A percentile compares a stretch with the other conserved stretches of the same genome.
Evolutionary conservation across 2,329 filamentous ascomycete species (phyloP).

Genomic region (Stagonosporopsis chrysanthemi): DNA sequence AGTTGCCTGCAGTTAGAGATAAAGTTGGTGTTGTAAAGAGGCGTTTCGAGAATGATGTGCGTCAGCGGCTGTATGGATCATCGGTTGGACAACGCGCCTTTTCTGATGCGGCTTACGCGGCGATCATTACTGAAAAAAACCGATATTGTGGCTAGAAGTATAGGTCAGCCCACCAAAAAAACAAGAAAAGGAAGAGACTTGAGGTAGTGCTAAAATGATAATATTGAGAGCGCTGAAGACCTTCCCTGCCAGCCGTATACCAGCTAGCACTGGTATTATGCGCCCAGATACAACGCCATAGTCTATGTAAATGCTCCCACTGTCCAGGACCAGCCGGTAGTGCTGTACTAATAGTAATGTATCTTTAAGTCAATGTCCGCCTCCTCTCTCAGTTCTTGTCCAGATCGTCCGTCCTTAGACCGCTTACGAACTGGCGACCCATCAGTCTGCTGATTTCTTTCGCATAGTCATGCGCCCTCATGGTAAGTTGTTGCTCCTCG

Average conservation of each 20-base stretch:
- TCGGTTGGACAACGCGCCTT: constrained; percentile 10
- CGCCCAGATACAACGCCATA: constrained; percentile 14
- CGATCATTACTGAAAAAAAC: constrained; percentile 14
- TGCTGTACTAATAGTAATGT: not conserved
- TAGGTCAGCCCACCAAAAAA: not conserved
- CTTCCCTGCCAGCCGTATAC: not conserved
- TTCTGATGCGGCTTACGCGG: constrained; percentile 15
- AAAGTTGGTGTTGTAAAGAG: not conserved
- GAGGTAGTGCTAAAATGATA: not conserved
- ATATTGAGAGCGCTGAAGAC: not conserved
- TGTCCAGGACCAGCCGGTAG: constrained; percentile 8
- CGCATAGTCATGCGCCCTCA: constrained; percentile 36
- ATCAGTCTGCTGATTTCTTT: constrained; percentile 39
- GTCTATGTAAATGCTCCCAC: constrained; percentile 13
- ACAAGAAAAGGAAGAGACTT: not conserved
- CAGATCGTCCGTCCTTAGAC: constrained; percentile 23
- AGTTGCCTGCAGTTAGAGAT: not conserved
- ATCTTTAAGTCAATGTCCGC: not conserved
- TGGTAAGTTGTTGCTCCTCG: constrained; percentile 30
- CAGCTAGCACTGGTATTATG: constrained; percentile 9
- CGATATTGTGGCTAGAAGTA: not conserved
- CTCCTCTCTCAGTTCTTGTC: not conserved
- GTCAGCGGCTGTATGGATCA: constrained; percentile 16
- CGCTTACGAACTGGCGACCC: constrained; percentile 34
- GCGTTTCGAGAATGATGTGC: constrained; percentile 7